Evolutionary conservation across 768 basidiomycete genomes (phyloP), one percentile per base, ranked within the genome.

Genomic region (Termitomyces sp.): DNA sequence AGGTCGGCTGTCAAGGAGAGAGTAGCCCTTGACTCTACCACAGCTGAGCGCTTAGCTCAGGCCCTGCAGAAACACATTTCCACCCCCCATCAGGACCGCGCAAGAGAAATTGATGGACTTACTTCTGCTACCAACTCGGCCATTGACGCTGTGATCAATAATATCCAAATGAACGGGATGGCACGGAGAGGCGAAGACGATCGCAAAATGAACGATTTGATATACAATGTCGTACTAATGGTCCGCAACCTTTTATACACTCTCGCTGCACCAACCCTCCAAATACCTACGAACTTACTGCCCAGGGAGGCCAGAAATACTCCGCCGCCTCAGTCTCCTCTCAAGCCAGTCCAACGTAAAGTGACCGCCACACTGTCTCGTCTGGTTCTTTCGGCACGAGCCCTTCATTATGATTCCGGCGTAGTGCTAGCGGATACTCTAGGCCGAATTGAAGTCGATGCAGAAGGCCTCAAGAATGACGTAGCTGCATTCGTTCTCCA

Each of bases 351-450:
- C 0, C 92, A 92, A 57, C 79, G 91, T 52, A 92, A 91, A 64
- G 88, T 96, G 33, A 92, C 92, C 2, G 90, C 92, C 8, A 93
- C 92, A 0, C 76, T 96, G 9, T 94, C 92, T 20, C 88, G 94
- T 68, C 78, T 98, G 30, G 90, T 96, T 32, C 82, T 97, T 3
- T 92, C 90, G 8, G 86, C 92, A n/a, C 87, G 96, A 50, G 93
- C 94, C 0, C 87, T 92, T 72, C 85, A 89, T 64, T 91, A 90
- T 59, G 87, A 92, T 65, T 86, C 88, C 0, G 86, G 84, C 16
- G 79, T 82, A 1, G 76, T 82, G 24, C 70, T 83, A 4, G 70
- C 77, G 11, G 85, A 89, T 59, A 88, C 87, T 14, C 76, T 85
- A 1, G 81, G 77, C 61, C 83, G 90, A 40, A 88, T 91, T 59